Base-by-base conservation (phyloP, 1,139 yeast genomes). In the Geotrichum macrosporum region DNA sequence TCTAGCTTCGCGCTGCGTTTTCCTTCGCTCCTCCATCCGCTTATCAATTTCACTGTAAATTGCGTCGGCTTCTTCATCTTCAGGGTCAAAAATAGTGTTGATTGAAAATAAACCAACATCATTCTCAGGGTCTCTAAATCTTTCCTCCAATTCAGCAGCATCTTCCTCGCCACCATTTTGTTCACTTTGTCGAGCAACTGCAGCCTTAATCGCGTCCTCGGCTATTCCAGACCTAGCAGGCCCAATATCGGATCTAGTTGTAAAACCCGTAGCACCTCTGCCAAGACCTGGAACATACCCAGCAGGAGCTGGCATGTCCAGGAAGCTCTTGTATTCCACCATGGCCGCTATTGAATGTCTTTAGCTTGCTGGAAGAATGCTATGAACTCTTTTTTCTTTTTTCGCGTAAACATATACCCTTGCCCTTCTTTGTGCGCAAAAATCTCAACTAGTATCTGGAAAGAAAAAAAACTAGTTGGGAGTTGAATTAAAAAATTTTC, bases 241-340 rank as follows among this genome's bases (percentile, higher is more conserved):
- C 1, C 83, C 84, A n/a, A 83, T 67, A 55, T 84, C 94, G 1
- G 92, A 84, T 51, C 87, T 76, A 0, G 95, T 85, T 0, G 92
- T 80, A 64, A 89, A 89, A 1, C 97, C 97, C 0, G 86, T 78
- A 1, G 97, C 98, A 15, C 98, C 98, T 61, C 98, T 73, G 0
- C 97, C 98, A 6, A 88, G 68, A 27, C 98, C 98, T 1, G 97
- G 84, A 33, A 88, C 77, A 62, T 92, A 92, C 5, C 95, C 95
- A 2, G 83, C 78, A 0, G 98, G 98, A 0, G 97, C 83, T 53
- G 82, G 80, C 68, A 84, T 88, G 59, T 84, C 89, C 47, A 92
- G 72, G 65, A 92, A 92, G 48, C 61, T 63, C 49, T 51, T 52
- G 16, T 50, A 48, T 35, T 47, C 50, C 26, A 40, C 46, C 48